These are phyloP conservation scores for Hypoxylon sp. DNA, from an alignment of 2,329 filamentous ascomycete genomes.

Conservation along the genomic window DNA sequence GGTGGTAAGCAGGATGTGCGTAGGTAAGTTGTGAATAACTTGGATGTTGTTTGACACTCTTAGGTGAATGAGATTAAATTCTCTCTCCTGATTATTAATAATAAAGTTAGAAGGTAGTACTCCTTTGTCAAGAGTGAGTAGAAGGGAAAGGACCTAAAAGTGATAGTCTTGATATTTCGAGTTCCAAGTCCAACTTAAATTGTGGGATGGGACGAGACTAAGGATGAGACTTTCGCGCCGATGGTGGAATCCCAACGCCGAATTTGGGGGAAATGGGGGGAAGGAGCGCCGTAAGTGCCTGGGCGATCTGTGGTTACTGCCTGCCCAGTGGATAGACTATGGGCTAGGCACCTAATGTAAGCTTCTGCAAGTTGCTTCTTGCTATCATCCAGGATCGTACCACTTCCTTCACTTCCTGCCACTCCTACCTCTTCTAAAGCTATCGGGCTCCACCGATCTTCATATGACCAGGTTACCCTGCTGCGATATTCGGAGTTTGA, in stretches of 20 bases:
- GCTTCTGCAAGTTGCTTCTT: slow-evolving; percentile 17
- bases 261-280: slow-evolving; percentile 21
- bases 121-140: slow-evolving; percentile 9
- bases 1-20: slow-evolving; percentile 31
- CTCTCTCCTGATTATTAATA: slow-evolving; percentile 15
- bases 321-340: slow-evolving; percentile 2
- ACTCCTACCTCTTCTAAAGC: slow-evolving; percentile 8
- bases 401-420: slow-evolving; percentile 27
- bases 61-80: neutral
- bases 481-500: slow-evolving; percentile 42
- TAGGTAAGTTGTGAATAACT: neutral
- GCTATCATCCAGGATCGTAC: slow-evolving; percentile 31
- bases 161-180: slow-evolving; percentile 2
- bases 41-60: slow-evolving; percentile 1
- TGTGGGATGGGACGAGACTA: slow-evolving; percentile 37
- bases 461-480: slow-evolving; percentile 10
- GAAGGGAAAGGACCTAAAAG: slow-evolving; percentile 2
- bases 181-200: slow-evolving; percentile 32
- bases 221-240: slow-evolving; percentile 26
- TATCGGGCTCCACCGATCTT: slow-evolving; percentile 43
- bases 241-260: slow-evolving; percentile 35
- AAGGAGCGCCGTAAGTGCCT: slow-evolving; percentile 1
- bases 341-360: slow-evolving; percentile 4
- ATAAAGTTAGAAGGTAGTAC: slow-evolving; percentile 14
- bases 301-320: slow-evolving; percentile 10